Conservation (phyloP, 495 filamentous ascomycete species). For the Neurospora sp. region DNA sequence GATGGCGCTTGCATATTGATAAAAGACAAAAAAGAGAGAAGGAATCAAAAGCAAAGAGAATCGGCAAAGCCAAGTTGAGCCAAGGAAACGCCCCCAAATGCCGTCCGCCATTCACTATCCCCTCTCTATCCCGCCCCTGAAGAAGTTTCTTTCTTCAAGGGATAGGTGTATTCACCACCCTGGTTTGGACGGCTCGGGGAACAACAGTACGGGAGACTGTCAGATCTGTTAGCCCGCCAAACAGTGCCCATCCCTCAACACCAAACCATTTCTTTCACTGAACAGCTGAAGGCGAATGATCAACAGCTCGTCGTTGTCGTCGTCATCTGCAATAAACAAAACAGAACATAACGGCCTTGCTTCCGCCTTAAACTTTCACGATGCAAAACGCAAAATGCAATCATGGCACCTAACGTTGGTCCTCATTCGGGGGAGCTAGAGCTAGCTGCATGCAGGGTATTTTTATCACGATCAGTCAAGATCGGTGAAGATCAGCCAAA, state of each 20-base stretch:
- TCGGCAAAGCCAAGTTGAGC: background rate
- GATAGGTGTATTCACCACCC: background rate
- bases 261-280: background rate
- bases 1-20: background rate
- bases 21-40: no score
- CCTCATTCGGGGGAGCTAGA: background rate
- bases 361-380: background rate
- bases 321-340: no score
- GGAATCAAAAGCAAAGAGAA: background rate
- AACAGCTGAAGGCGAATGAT: background rate
- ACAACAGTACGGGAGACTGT: background rate
- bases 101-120: background rate
- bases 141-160: background rate
- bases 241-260: background rate
- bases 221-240: background rate
- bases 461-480: background rate
- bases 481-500: background rate
- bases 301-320: background rate
- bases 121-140: background rate
- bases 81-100: background rate
- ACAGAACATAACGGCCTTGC: background rate
- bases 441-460: background rate
- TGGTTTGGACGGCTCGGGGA: background rate
- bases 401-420: background rate
- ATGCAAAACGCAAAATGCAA: background rate